Evolutionary conservation across 495 filamentous ascomycete genomes (phyloP).

Genomic region (Mytilinidion resinicola): DNA sequence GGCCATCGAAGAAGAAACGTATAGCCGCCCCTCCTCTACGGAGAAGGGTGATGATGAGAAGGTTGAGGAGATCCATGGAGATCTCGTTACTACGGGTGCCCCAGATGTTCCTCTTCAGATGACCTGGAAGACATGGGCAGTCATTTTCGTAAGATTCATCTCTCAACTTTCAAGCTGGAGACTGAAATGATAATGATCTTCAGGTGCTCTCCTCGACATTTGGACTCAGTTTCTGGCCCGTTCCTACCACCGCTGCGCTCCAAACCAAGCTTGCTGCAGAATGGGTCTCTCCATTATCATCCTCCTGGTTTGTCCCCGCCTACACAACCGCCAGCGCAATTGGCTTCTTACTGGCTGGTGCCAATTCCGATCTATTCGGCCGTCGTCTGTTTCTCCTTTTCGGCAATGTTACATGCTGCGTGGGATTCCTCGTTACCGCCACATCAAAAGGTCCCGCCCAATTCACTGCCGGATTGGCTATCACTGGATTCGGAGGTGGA

Average conservation of each 20-base stretch:
- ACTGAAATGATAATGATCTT: neutral
- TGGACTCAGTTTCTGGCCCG: constrained; percentile 27
- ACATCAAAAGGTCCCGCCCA: constrained; percentile 17
- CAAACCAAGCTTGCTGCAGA: constrained; percentile 8
- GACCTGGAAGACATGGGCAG: constrained; percentile 29
- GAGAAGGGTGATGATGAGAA: constrained; percentile 18
- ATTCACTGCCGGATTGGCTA: constrained; percentile 28
- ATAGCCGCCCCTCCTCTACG: neutral
- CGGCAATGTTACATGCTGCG: constrained; percentile 24
- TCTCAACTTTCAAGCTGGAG: neutral
- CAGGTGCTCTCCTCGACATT: constrained; percentile 27
- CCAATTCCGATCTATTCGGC: constrained; percentile 31
- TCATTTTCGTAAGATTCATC: constrained; percentile 26
- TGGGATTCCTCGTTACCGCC: constrained; percentile 26
- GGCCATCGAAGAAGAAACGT: constrained; percentile 5
- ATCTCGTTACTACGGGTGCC: neutral
- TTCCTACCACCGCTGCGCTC: constrained; percentile 25
- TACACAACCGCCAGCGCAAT: constrained; percentile 27
- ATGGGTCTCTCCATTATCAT: constrained; percentile 5
- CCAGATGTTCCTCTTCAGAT: neutral
- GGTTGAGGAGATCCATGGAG: constrained; percentile 8
- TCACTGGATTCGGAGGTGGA: constrained; percentile 32
- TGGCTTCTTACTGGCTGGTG: constrained; percentile 26
- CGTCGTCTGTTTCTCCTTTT: constrained; percentile 27
- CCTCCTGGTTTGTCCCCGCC: constrained; percentile 21